These are phyloP conservation scores for Sugiyamaella chiloensis DNA, from an alignment of 805 yeast species.

Conservation along the genomic window DNA sequence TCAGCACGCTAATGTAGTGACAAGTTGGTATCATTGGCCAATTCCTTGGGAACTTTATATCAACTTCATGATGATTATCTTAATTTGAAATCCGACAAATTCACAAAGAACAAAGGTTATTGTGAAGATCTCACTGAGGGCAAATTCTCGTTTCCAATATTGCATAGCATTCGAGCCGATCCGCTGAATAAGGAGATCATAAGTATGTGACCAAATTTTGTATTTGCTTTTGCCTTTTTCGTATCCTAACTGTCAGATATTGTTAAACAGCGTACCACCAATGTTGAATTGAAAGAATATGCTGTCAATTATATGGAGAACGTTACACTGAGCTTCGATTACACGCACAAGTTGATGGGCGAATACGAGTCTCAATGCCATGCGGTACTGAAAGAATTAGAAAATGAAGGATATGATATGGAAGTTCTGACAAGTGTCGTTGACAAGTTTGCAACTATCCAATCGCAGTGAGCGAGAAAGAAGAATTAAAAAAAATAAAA, in stretches of 20 bases:
- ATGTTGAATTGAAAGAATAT: constrained; percentile 46
- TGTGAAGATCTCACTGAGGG: constrained; percentile 90
- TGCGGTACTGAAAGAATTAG: no score
- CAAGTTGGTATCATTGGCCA: constrained; percentile 58
- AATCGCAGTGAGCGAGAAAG: no score
- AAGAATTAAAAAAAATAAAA: no score
- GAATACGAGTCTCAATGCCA: constrained; percentile 29
- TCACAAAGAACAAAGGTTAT: constrained; percentile 65
- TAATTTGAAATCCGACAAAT: constrained; percentile 54
- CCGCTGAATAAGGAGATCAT: constrained; percentile 40
- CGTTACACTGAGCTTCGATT: constrained; percentile 40
- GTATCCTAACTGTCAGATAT: constrained; percentile 37
- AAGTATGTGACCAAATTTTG: no score
- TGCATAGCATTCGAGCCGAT: constrained; percentile 54
- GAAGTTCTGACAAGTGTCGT: no score
- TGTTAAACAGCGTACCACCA: constrained; percentile 51
- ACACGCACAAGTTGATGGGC: constrained; percentile 35
- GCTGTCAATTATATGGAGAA: constrained; percentile 48
- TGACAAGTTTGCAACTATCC: no score
- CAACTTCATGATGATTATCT: constrained; percentile 84
- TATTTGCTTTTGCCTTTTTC: neutral
- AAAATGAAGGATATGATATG: no score
- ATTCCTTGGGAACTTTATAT: constrained; percentile 74
- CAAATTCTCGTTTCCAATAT: constrained; percentile 79
- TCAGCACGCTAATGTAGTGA: neutral